These are phyloP conservation scores for Boletus eberwhitei DNA, from an alignment of 768 basidiomycete genomes.

Conservation along the genomic window DNA sequence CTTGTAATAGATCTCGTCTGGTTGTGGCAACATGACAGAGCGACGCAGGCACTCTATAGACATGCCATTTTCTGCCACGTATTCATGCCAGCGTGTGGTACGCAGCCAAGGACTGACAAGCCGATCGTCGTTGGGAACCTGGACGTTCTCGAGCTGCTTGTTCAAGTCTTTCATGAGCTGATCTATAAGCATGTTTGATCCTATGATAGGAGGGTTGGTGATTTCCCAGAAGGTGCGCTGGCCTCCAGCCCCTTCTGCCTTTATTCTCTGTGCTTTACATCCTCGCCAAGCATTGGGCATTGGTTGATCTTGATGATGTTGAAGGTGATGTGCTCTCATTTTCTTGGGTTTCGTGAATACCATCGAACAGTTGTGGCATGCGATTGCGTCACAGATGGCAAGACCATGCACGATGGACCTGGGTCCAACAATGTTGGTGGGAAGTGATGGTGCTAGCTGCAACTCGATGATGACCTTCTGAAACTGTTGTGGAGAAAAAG, in stretches of 20 bases:
- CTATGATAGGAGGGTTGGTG: background rate
- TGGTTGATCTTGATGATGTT: background rate
- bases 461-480: background rate
- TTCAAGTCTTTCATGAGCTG: background rate
- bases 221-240: background rate
- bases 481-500: background rate
- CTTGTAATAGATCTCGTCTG: background rate
- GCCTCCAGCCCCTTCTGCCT: background rate
- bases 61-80: rapidly evolving
- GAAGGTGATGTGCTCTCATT: background rate
- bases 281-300: background rate
- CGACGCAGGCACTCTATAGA: rapidly evolving
- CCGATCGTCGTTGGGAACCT: background rate
- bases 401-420: background rate
- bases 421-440: background rate
- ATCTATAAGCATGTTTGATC: rapidly evolving
- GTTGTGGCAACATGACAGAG: rapidly evolving
- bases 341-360: background rate
- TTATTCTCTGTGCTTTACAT: background rate
- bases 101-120: background rate
- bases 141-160: background rate
- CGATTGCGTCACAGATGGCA: rapidly evolving
- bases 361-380: background rate
- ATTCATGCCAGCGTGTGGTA: background rate
- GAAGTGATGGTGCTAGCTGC: background rate